Conservation (phyloP, 768 basidiomycete genomes). For the Mycena floridula region DNA sequence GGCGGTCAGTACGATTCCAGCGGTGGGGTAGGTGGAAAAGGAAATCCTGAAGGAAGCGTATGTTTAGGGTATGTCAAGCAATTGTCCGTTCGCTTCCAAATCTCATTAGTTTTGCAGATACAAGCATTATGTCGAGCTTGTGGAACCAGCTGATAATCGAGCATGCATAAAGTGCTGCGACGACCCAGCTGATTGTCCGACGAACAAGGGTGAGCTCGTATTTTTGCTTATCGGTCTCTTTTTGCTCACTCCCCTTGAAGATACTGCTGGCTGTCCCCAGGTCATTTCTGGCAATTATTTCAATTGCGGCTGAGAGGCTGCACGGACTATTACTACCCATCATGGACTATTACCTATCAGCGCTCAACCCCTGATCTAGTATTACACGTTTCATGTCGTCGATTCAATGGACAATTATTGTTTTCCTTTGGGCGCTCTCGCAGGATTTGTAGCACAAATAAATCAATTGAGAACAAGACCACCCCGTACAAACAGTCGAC, state of each 20-base stretch:
- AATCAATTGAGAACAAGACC: too few relatives aligned
- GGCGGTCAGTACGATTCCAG: slow-evolving; percentile 59
- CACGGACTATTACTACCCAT: too few relatives aligned
- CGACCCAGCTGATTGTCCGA: slow-evolving; percentile 47
- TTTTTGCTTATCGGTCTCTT: not conserved
- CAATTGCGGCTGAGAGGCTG: slow-evolving; percentile 33
- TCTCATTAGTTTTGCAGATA: slow-evolving; percentile 26
- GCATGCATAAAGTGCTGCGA: slow-evolving; percentile 59
- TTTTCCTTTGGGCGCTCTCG: too few relatives aligned
- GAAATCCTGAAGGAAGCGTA: slow-evolving; percentile 45
- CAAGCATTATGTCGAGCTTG: slow-evolving; percentile 54
- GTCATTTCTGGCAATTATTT: slow-evolving; percentile 54
- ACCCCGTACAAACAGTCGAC: too few relatives aligned
- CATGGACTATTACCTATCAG: too few relatives aligned
- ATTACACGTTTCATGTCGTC: too few relatives aligned
- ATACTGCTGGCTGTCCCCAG: slow-evolving; percentile 43
- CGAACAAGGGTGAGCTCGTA: slow-evolving; percentile 31
- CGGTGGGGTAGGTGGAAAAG: slow-evolving; percentile 42
- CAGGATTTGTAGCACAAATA: too few relatives aligned
- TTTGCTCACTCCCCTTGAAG: slow-evolving; percentile 16
- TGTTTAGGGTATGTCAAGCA: slow-evolving; percentile 38
- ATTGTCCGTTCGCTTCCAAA: not conserved
- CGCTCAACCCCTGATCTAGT: too few relatives aligned
- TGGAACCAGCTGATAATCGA: slow-evolving; percentile 44
- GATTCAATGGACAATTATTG: too few relatives aligned